phyloP scores from a whole-genome alignment of 352 stramenopile species.

The Pythium scleroteichum region DNA sequence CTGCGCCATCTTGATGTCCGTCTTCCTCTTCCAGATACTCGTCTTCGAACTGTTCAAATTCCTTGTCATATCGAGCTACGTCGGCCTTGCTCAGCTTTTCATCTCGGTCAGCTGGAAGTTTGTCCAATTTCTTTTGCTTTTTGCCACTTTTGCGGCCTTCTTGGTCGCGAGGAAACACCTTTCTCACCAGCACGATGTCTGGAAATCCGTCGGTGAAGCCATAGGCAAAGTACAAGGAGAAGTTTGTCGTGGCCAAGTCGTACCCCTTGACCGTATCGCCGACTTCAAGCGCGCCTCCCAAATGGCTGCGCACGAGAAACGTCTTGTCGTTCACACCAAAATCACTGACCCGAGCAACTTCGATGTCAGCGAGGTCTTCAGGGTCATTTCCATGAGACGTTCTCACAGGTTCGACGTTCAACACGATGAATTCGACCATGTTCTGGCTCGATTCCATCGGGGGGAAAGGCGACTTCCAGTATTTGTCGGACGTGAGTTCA shows the following conservation, averaged over 20 bases:
- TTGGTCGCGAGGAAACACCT: slow-evolving; percentile 56
- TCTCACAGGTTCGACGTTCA: slow-evolving; percentile 64
- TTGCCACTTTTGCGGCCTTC: slow-evolving; percentile 12
- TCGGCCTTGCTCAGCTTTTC: slow-evolving; percentile 60
- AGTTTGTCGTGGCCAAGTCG: slow-evolving; percentile 60
- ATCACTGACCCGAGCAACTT: slow-evolving; percentile 66
- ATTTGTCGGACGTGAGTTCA: slow-evolving; percentile 62
- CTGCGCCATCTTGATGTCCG: too few relatives aligned
- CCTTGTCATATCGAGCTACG: slow-evolving; percentile 43
- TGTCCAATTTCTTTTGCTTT: slow-evolving; percentile 42
- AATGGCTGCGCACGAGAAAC: slow-evolving; percentile 63
- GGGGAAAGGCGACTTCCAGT: slow-evolving; percentile 71
- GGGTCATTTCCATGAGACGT: slow-evolving; percentile 5
- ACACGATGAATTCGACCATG: slow-evolving; percentile 71
- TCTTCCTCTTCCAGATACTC: slow-evolving; percentile 39
- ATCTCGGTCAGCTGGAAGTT: slow-evolving; percentile 35
- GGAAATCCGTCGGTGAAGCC: slow-evolving; percentile 62
- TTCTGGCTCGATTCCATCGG: slow-evolving; percentile 55
- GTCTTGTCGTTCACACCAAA: slow-evolving; percentile 84
- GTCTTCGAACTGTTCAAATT: slow-evolving; percentile 63
- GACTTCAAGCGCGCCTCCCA: slow-evolving; percentile 54
- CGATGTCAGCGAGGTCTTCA: slow-evolving; percentile 54
- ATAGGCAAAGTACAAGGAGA: slow-evolving; percentile 42
- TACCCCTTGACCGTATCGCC: slow-evolving; percentile 78
- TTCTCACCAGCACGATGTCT: slow-evolving; percentile 76